Evolutionary conservation across 1,139 yeast species (phyloP).

Genomic region (Casaregolazyma lundiana): DNA sequence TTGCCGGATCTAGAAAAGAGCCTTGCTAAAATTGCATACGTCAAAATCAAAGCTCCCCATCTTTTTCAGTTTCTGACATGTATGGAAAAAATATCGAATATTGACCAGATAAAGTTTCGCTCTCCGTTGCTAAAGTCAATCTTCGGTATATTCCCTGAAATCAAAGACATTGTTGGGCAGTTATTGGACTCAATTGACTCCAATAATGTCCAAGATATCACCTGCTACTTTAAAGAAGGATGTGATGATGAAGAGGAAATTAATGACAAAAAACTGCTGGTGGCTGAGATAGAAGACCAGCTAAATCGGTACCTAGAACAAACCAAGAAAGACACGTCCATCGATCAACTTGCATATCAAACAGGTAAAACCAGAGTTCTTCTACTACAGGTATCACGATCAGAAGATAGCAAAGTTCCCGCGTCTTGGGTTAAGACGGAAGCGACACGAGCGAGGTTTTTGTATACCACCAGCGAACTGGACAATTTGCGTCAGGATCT

Average conservation of each 20-base stretch:
- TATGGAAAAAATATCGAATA: not conserved
- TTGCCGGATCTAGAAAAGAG: slow-evolving; percentile 62
- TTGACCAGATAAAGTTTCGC: slow-evolving; percentile 12
- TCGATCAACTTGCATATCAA: slow-evolving; percentile 55
- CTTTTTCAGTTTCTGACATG: slow-evolving; percentile 1
- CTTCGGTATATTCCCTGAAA: slow-evolving; percentile 23
- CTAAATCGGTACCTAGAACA: slow-evolving; percentile 47
- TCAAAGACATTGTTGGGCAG: slow-evolving; percentile 26
- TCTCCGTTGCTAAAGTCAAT: slow-evolving; percentile 24
- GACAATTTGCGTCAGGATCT: slow-evolving; percentile 48
- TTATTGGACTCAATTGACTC: slow-evolving; percentile 54
- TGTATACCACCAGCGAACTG: slow-evolving; percentile 66
- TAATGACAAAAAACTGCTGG: slow-evolving; percentile 24
- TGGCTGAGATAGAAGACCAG: slow-evolving; percentile 33
- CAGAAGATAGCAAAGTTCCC: slow-evolving; percentile 57
- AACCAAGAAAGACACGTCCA: slow-evolving; percentile 44
- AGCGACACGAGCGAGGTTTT: slow-evolving; percentile 63
- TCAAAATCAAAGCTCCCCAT: slow-evolving; percentile 2
- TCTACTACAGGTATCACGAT: slow-evolving; percentile 67
- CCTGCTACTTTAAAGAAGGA: slow-evolving; percentile 14
- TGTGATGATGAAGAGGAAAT: slow-evolving; percentile 41
- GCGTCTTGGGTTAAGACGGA: slow-evolving; percentile 69
- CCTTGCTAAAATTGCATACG: slow-evolving; percentile 14
- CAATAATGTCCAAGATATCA: slow-evolving; percentile 41
- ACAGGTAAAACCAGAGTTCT: slow-evolving; percentile 62